phyloP scores from a whole-genome alignment of 805 yeast species.

The Saturnispora diversa region DNA sequence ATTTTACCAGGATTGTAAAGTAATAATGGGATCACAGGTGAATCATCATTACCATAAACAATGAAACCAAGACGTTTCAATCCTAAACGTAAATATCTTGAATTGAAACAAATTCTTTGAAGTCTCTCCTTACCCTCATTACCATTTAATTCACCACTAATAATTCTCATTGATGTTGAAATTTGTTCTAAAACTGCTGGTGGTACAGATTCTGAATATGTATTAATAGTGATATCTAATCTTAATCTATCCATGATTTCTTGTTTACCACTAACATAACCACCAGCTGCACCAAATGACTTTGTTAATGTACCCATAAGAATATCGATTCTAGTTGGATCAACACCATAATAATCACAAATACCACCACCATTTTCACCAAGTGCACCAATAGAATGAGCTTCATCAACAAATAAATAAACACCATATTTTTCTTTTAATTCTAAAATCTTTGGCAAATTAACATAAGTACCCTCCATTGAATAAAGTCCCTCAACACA shows the following conservation, averaged over 20 bases:
- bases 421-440: slow-evolving; percentile 80
- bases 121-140: slow-evolving; percentile 91
- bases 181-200: slow-evolving; percentile 90
- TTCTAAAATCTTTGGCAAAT: slow-evolving; percentile 66
- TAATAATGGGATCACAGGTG: slow-evolving; percentile 89
- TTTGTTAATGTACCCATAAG: slow-evolving; percentile 97
- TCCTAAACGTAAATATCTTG: slow-evolving; percentile 87
- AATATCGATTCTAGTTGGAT: slow-evolving; percentile 70
- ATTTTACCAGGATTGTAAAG: slow-evolving; percentile 87
- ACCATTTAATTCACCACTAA: slow-evolving; percentile 75
- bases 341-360: slow-evolving; percentile 83
- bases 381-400: slow-evolving; percentile 98
- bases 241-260: slow-evolving; percentile 66
- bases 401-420: slow-evolving; percentile 90
- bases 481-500: slow-evolving; percentile 91
- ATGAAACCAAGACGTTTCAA: slow-evolving; percentile 88
- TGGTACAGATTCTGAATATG: slow-evolving; percentile 79
- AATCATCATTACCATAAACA: slow-evolving; percentile 90
- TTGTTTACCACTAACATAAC: slow-evolving; percentile 78
- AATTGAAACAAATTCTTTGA: slow-evolving; percentile 90
- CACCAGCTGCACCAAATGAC: slow-evolving; percentile 98
- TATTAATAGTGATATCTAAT: slow-evolving; percentile 60
- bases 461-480: slow-evolving; percentile 87
- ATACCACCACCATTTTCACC: slow-evolving; percentile 93
- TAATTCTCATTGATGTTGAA: slow-evolving; percentile 66